Base-by-base conservation (phyloP, 441 rosid species). In the Syzygium syzygioides region DNA sequence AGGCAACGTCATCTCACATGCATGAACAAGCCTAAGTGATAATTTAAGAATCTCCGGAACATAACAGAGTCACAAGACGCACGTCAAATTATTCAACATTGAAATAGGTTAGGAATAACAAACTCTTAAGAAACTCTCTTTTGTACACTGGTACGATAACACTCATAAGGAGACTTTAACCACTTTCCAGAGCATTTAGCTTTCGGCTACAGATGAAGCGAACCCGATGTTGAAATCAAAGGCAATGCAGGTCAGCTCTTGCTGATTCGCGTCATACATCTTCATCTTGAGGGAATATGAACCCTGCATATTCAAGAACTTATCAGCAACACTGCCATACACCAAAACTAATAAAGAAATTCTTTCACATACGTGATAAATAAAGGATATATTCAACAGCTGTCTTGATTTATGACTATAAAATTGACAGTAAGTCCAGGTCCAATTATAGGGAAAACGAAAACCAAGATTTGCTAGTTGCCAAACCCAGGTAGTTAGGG, bases 181-280 rank as follows among this genome's bases (percentile, higher is more conserved):
- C 50, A 30, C 62, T 88, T 87, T 79, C 60, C 52, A 20, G 66
- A 54, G 86, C 90, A 71, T 90, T 93, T 91, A 98, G 71, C 85
- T 94, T 55, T 94, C 96, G 23, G 96, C 93, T 52, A 95, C 92
- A 14, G 94, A 92, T 59, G 98, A 89, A 88, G 64, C 86, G 30
- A 94, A 93, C 62, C 98, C 98, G 52, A 98, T 95, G 92, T 59
- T 56, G 86, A 98, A 95, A 87, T 91, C 95, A 85, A 98, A 97
- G 52, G 85, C 79, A 32, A 97, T 96, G 94, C 99, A 98, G 52
- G 99, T 95, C 88, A 97, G 90, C 91, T 95, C 94, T 23, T 88
- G 30, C 45, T 92, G 91, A 11, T 90, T 88, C 30, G 89, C 91
- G 48, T 95, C 96, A 19, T 89, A 55, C 99, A 98, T 97, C 95